Evolutionary conservation across 1,284 basidiomycete species (phyloP).

Genomic region (Fomes fomentarius): DNA sequence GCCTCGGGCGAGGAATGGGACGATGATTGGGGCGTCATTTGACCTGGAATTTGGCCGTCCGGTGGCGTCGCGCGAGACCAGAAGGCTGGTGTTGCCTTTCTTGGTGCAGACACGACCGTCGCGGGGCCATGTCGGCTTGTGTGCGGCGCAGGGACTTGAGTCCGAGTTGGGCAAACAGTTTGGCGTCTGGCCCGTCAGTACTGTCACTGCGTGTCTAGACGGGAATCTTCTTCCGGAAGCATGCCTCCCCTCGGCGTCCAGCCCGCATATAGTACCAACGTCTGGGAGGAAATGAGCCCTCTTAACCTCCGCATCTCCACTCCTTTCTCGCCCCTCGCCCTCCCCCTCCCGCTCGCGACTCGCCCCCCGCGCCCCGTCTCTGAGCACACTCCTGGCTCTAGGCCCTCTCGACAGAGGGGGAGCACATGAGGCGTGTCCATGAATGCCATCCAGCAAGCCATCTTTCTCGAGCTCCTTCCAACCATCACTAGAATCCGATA

Average conservation of each 20-base stretch:
- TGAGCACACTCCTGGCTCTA: no score
- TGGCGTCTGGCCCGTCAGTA: no score
- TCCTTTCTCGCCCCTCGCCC: background rate
- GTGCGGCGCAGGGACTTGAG: no score
- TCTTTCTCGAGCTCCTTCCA: slow-evolving; percentile 15
- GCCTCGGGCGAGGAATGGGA: no score
- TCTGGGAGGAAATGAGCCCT: no score
- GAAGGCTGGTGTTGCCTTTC: no score
- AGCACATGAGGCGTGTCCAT: slow-evolving; percentile 3
- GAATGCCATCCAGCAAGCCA: slow-evolving; percentile 5
- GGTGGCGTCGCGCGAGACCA: no score
- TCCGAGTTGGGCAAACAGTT: no score
- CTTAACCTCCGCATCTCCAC: background rate
- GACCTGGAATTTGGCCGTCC: no score
- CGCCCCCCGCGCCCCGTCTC: background rate
- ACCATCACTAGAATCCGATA: slow-evolving; percentile 22
- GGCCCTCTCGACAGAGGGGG: background rate
- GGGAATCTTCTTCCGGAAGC: background rate
- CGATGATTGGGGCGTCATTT: no score
- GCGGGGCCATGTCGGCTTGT: background rate
- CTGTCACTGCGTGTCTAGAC: no score
- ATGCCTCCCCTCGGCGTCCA: background rate
- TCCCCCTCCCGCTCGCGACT: background rate
- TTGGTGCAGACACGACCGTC: background rate
- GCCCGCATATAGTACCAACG: background rate